Conservation (phyloP, 306 rosid species). For the Hippophae gyantsensis region DNA sequence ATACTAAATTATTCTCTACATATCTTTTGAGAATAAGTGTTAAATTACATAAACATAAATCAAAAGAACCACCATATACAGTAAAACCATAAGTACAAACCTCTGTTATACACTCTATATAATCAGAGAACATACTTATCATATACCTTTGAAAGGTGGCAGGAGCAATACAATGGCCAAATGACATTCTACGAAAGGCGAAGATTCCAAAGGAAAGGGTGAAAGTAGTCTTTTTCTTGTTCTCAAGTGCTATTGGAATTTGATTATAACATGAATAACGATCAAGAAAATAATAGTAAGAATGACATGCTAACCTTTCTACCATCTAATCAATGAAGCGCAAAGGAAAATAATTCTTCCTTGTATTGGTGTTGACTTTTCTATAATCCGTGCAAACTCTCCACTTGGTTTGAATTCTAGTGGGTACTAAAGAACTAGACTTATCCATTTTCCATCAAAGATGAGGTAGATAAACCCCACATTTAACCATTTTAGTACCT, state of each 20-base stretch:
- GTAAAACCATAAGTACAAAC: neutral
- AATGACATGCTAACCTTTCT: neutral
- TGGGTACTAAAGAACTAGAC: no score
- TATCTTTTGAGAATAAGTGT: neutral
- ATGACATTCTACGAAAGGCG: neutral
- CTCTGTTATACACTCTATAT: no score
- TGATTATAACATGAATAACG: conserved; percentile 4
- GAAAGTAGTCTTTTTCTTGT: neutral
- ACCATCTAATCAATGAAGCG: neutral
- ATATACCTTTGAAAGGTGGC: no score
- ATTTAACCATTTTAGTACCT: neutral
- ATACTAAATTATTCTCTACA: neutral
- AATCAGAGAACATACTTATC: no score
- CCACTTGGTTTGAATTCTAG: no score
- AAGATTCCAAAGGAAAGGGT: neutral
- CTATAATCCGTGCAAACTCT: no score
- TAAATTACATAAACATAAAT: neutral
- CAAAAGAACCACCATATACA: neutral
- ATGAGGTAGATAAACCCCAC: no score
- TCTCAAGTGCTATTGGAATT: neutral
- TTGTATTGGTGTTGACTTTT: no score
- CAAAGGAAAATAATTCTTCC: no score
- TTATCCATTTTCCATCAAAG: neutral
- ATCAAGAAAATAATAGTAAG: neutral
- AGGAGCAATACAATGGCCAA: no score